These are phyloP conservation scores for Sphaerulina musiva DNA, from an alignment of 2,329 filamentous ascomycete species.

Conservation along the genomic window DNA sequence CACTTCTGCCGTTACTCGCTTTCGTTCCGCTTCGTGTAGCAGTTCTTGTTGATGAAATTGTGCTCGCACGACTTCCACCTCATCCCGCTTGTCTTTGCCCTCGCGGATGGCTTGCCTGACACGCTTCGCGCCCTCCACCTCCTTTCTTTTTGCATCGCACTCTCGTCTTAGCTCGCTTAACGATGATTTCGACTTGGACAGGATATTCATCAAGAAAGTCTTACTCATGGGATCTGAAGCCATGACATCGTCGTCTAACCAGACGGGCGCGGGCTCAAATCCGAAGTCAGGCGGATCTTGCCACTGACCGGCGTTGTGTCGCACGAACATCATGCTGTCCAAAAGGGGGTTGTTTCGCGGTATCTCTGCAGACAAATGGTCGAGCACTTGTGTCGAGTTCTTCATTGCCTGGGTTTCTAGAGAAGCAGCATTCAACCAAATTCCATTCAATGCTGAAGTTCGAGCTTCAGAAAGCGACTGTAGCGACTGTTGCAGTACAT, in stretches of 20 bases:
- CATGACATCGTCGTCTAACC: conserved; percentile 89
- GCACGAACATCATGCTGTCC: conserved; percentile 96
- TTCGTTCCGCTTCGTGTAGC: conserved; percentile 75
- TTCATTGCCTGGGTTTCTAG: conserved; percentile 75
- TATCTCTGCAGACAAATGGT: conserved; percentile 72
- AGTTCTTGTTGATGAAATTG: conserved; percentile 79
- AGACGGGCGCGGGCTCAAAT: conserved; percentile 93
- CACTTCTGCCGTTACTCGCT: conserved; percentile 79
- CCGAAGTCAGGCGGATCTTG: conserved; percentile 76
- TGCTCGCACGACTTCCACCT: conserved; percentile 75
- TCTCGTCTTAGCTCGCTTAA: conserved; percentile 74
- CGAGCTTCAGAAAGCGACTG: conserved; percentile 91
- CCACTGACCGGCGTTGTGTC: conserved; percentile 76
- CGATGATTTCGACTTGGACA: conserved; percentile 83
- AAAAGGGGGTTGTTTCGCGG: conserved; percentile 78
- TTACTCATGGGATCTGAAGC: conserved; percentile 80
- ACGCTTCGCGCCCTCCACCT: conserved; percentile 71
- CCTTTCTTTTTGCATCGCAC: conserved; percentile 75
- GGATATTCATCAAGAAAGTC: conserved; percentile 81
- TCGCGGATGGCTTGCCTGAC: conserved; percentile 70
- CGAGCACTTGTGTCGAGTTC: conserved; percentile 64
- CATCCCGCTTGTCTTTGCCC: conserved; percentile 80
- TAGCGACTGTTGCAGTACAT: conserved; percentile 48
- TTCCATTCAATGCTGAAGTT: conserved; percentile 70
- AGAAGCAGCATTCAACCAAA: conserved; percentile 75